Percentiles rank a stretch among this genome's conserved stretches.
phyloP scores from a whole-genome alignment of 2,329 filamentous ascomycete genomes.

The Sarocladium kiliense region DNA sequence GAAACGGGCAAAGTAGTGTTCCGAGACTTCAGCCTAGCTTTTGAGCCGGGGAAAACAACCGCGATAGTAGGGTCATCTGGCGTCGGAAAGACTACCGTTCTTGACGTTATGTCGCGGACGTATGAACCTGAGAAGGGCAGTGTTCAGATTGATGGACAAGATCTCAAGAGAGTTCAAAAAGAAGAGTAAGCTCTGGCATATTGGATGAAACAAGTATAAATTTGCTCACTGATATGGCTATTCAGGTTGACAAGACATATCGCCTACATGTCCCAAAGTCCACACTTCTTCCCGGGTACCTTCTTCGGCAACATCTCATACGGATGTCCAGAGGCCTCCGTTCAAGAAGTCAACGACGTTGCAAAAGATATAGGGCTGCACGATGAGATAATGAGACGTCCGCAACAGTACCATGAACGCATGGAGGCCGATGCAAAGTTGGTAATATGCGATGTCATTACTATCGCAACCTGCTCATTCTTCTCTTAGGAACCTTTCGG shows the following conservation, averaged over 20 bases:
- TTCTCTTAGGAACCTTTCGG: neutral
- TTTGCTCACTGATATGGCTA: no score
- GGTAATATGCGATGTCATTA: no score
- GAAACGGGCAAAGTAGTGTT: neutral
- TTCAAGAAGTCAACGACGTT: neutral
- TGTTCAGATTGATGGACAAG: neutral
- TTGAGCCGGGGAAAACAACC: neutral
- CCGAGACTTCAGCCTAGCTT: neutral
- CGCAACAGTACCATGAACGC: neutral
- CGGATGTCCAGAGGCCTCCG: neutral
- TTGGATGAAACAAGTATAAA: no score
- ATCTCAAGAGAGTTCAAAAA: neutral
- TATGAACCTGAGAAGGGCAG: neutral
- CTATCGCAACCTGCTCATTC: no score
- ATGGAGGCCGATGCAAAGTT: no score
- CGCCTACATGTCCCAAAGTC: neutral
- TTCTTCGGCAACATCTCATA: neutral
- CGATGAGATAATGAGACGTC: neutral
- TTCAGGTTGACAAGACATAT: neutral
- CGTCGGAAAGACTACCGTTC: neutral
- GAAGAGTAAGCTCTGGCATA: neutral
- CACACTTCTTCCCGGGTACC: neutral
- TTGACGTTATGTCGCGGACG: neutral
- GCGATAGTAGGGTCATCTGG: neutral
- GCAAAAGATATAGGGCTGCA: neutral